These are phyloP conservation scores for Talaromyces sp. DNA, from an alignment of 2,329 filamentous ascomycete genomes.

Conservation along the genomic window DNA sequence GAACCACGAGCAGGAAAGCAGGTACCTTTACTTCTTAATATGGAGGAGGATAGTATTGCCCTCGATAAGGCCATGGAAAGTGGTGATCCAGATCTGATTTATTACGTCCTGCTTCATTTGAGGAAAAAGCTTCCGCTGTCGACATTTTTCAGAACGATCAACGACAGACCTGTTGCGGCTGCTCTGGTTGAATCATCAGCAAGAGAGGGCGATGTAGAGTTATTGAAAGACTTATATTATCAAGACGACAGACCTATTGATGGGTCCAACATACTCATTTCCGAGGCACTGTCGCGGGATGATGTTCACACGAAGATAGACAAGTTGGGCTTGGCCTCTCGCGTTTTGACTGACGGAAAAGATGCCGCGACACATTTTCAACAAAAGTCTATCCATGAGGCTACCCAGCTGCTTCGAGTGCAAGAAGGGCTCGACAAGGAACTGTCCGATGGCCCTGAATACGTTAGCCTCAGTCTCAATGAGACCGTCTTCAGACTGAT, in stretches of 20 bases:
- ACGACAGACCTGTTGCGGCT: conserved; percentile 76
- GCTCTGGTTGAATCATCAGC: conserved; percentile 86
- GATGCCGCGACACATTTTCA: conserved; percentile 66
- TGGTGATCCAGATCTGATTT: conserved; percentile 89
- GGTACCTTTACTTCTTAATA: conserved; percentile 84
- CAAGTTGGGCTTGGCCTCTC: conserved; percentile 82
- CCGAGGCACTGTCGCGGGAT: conserved; percentile 73
- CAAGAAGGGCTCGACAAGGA: conserved; percentile 87
- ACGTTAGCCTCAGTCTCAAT: conserved; percentile 80
- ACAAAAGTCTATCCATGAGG: conserved; percentile 72
- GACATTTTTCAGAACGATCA: conserved; percentile 88
- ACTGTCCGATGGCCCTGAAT: conserved; percentile 59
- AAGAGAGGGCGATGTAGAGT: conserved; percentile 68
- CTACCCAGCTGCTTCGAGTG: conserved; percentile 71
- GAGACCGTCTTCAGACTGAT: conserved; percentile 90
- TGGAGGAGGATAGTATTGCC: conserved; percentile 93
- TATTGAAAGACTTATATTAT: conserved; percentile 95
- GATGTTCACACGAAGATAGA: conserved; percentile 69
- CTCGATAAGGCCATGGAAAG: conserved; percentile 96
- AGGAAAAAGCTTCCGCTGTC: conserved; percentile 88
- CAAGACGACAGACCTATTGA: conserved; percentile 90
- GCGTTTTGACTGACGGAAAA: conserved; percentile 77
- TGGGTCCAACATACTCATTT: conserved; percentile 79
- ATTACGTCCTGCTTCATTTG: conserved; percentile 79
- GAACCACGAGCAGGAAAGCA: conserved; percentile 94